phyloP scores from a whole-genome alignment of 352 stramenopile species.

The Phytophthora chlamydospora region DNA sequence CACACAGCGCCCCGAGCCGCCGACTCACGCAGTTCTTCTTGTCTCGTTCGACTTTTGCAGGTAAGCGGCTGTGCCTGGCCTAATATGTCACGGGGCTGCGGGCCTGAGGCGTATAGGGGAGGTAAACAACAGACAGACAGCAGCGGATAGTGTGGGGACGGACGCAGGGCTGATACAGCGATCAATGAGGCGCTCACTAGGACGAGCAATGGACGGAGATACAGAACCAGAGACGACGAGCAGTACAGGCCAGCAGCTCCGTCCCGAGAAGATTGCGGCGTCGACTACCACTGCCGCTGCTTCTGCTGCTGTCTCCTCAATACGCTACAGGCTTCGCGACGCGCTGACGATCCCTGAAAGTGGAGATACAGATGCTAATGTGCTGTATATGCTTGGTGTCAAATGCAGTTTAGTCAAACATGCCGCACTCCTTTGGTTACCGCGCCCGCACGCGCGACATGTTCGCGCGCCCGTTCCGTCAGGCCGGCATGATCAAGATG shows the following conservation, averaged over 20 bases:
- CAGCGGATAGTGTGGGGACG: neutral
- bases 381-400: slow-evolving; percentile 17
- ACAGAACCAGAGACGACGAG: slow-evolving; percentile 17
- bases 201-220: slow-evolving; percentile 28
- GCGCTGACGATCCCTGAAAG: slow-evolving; percentile 4
- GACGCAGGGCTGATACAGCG: slow-evolving; percentile 5
- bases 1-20: slow-evolving; percentile 11
- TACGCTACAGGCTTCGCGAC: neutral
- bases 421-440: slow-evolving; percentile 99
- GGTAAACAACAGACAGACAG: slow-evolving; percentile 11
- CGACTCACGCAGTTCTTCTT: slow-evolving; percentile 74
- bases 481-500: slow-evolving; percentile 96
- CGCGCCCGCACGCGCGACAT: slow-evolving; percentile 99
- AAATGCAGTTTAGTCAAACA: slow-evolving; percentile 69
- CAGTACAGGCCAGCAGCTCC: neutral
- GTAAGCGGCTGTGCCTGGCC: slow-evolving; percentile 37
- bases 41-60: slow-evolving; percentile 82
- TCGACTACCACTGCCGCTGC: neutral
- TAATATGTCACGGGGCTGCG: neutral
- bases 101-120: neutral
- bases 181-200: slow-evolving; percentile 6
- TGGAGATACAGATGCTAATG: slow-evolving; percentile 31
- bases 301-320: slow-evolving; percentile 1
- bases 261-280: slow-evolving; percentile 3
- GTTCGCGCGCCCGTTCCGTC: slow-evolving; percentile 98